phyloP scores from a whole-genome alignment of 1,284 basidiomycete genomes.

The Mycena sp. region DNA sequence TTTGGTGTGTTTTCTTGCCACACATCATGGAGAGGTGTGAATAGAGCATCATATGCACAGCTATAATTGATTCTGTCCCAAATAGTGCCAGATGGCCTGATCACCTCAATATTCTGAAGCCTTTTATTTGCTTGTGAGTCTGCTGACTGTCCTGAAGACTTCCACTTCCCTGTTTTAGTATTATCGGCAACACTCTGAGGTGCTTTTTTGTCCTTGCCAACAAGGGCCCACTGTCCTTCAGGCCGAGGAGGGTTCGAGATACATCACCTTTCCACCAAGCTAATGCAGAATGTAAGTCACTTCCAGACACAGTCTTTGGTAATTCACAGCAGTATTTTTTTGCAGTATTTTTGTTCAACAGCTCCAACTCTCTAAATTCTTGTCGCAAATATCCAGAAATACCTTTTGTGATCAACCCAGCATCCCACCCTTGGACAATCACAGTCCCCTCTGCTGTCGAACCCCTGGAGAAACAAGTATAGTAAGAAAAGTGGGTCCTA shows the following conservation, averaged over 20 bases:
- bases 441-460: slow-evolving; percentile 41
- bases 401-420: slow-evolving; percentile 27
- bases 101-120: too few species aligned
- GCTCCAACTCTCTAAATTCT: slow-evolving; percentile 37
- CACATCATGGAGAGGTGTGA: too few species aligned
- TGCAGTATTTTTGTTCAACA: slow-evolving; percentile 38
- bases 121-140: too few species aligned
- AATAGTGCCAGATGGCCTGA: too few species aligned
- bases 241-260: background rate
- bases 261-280: background rate
- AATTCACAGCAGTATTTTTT: slow-evolving; percentile 13
- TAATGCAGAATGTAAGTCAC: background rate
- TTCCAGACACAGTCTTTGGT: background rate
- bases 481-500: slow-evolving; percentile 43
- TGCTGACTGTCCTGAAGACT: too few species aligned
- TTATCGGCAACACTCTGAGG: too few species aligned
- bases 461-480: slow-evolving; percentile 48
- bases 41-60: too few species aligned
- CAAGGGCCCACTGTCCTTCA: background rate
- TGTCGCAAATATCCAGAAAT: slow-evolving; percentile 27
- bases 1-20: too few species aligned
- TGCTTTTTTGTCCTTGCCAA: background rate
- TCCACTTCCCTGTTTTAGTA: too few species aligned
- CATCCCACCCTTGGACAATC: slow-evolving; percentile 37
- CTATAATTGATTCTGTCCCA: too few species aligned